Base-by-base conservation (phyloP, 371 early-diverging fungal genomes). In the Dentiscutata heterogama region DNA sequence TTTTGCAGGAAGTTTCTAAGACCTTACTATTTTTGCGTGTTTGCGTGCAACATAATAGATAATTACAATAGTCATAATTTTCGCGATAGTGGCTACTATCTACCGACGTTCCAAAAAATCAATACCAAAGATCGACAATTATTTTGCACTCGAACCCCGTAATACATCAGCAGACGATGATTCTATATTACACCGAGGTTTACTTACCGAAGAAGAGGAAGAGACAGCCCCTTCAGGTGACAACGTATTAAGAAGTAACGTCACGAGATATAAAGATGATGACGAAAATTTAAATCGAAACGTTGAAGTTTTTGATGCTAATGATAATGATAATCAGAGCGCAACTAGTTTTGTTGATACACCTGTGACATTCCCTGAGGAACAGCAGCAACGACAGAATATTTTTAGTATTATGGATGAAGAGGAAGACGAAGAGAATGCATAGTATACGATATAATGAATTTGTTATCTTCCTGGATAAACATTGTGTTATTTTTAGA, bases 71-170 rank as follows among this genome's bases (percentile, higher is more conserved):
- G 46, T 6, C 46, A 46, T 46, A 27, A 27, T 61, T 27, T 61
- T 61, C 7, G 61, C 8, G 22, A 61, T 61, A 61, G 61, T 31
- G n/a, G 13, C 39, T 18, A 10, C 35, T n/a, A 35, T 27, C n/a
- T 70, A 39, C 20, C 70, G 31, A 3, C 70, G 70, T 70, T 22
- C 70, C 20, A 70, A 70, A n/a, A 27, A 35, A 70, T 70, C 35
- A 35, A 70, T 70, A 27, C 70, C 70, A n/a, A 46, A 46, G 46
- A 70, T 20, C 20, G 18, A 35, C 22, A 39, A 27, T 35, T 70
- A 70, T 42, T 70, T 31, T 39, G 70, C 70, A n/a, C 35, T 70
- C 10, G 29, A 70, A 70, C 70, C 70, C 16, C 70, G 70, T 35
- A 27, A 39, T 70, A 70, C 8, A n/a, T 35, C 35, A 70, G 39